Base-by-base conservation (phyloP, 1,284 basidiomycete species). In the Mixia osmundae region DNA sequence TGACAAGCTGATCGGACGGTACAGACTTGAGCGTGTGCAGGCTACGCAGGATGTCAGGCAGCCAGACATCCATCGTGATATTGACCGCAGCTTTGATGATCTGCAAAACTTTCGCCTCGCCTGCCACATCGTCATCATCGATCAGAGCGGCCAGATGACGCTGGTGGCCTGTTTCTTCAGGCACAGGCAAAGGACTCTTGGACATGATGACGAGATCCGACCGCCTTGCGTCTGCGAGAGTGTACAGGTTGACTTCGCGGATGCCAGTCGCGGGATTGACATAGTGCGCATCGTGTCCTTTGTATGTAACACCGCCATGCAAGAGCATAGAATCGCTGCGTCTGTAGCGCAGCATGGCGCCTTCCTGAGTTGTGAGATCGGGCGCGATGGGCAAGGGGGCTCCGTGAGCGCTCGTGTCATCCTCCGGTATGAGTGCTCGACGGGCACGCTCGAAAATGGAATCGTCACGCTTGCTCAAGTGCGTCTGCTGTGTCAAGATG, bases 171-270 rank as follows among this genome's bases (percentile, higher is more conserved):
- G 10, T 12, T 7, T 14, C 20, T 10, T 41, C 41, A 2, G 52
- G 52, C 2, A 50, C 30, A 3, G 51, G 42, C 10, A 51, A 18
- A 3, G 52, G 52, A 3, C 46, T 20, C 33, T 49, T 51, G 27
- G 44, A 41, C 4, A 54, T 34, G 26, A 54, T 39, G 23, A 52
- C 44, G 34, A 54, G 11, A 42, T 54, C 51, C 37, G 39, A 43
- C 3, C 49, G 36, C 15, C 44, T 36, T 5, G 41, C 25, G 27
- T 52, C 52, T 28, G 48, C 40, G 21, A 48, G 33, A 43, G 44
- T 44, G 33, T 46, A 48, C 38, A 50, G 49, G 36, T 54, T 52
- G 30, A 51, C 30, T 19, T 54, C 50, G 36, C 47, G 44, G 25
- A 52, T 37, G 12, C 41, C 44, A 6, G 45, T 49, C 25, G 42